phyloP scores from a whole-genome alignment of 805 yeast species.

The Zygosaccharomyces bailii region DNA sequence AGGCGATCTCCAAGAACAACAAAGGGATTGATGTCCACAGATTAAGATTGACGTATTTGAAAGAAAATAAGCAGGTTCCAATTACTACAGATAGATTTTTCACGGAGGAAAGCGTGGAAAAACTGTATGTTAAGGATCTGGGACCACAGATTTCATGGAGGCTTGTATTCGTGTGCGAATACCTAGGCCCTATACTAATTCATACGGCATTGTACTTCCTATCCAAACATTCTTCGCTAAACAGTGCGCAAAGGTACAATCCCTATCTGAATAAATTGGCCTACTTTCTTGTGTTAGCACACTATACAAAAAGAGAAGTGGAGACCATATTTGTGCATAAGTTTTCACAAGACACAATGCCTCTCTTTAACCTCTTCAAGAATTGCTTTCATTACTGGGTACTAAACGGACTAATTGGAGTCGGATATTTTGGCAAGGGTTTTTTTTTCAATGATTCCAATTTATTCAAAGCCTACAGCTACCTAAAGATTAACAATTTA shows the following conservation, averaged over 20 bases:
- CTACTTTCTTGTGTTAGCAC: conserved; percentile 55
- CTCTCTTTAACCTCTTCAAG: conserved; percentile 78
- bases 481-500: conserved; percentile 20
- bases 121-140: conserved; percentile 72
- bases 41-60: conserved; percentile 50
- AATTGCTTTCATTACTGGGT: conserved; percentile 92
- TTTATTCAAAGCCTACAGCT: conserved; percentile 18
- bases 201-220: conserved; percentile 64
- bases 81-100: conserved; percentile 25
- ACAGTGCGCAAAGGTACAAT: conserved; percentile 16
- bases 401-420: conserved; percentile 63
- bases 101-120: conserved; percentile 38
- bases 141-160: conserved; percentile 94
- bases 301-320: conserved; percentile 81
- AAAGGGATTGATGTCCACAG: conserved; percentile 45
- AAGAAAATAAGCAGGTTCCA: conserved; percentile 35
- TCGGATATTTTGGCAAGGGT: conserved; percentile 53
- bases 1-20: conserved; percentile 44
- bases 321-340: conserved; percentile 83
- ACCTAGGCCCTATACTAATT: conserved; percentile 81
- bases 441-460: conserved; percentile 22
- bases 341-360: conserved; percentile 92
- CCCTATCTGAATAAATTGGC: conserved; percentile 33
- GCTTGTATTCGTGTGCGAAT: conserved; percentile 84
- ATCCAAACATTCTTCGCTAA: conserved; percentile 17